phyloP scores from a whole-genome alignment of 228 moss, liverwort and hornwort genomes.

The Sphagnum fallax region DNA sequence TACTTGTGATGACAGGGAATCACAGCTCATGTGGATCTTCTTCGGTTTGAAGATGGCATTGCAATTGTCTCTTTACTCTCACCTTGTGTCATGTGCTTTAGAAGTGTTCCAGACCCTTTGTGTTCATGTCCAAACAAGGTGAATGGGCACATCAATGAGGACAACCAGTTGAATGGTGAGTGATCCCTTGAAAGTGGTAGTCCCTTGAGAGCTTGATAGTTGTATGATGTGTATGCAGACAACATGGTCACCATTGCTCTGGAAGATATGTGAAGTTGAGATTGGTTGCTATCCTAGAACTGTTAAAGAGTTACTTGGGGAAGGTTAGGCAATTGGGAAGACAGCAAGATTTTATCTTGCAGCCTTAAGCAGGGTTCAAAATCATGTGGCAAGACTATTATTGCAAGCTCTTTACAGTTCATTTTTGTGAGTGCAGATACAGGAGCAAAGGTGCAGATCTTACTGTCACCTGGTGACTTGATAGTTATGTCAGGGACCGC shows the following conservation, averaged over 20 bases:
- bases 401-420: no score
- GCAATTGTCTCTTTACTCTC: slow-evolving; percentile 69
- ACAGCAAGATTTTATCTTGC: no score
- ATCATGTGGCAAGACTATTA: no score
- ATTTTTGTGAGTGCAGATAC: no score
- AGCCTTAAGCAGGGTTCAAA: no score
- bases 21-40: slow-evolving; percentile 71
- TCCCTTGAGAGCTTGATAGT: background rate
- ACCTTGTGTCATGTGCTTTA: slow-evolving; percentile 78
- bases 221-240: background rate
- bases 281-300: no score
- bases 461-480: slow-evolving; percentile 72
- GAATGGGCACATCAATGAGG: background rate
- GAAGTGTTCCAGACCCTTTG: slow-evolving; percentile 8
- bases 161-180: background rate
- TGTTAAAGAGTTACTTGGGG: no score
- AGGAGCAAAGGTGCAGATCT: slow-evolving; percentile 33
- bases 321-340: no score
- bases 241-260: no score
- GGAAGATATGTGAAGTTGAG: no score
- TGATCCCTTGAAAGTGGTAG: background rate
- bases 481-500: slow-evolving; percentile 48
- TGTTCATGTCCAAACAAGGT: background rate
- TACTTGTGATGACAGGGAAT: slow-evolving; percentile 45
- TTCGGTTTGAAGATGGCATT: slow-evolving; percentile 84